Conservation (phyloP, 1,284 basidiomycete species). For the Naganishia albida region DNA sequence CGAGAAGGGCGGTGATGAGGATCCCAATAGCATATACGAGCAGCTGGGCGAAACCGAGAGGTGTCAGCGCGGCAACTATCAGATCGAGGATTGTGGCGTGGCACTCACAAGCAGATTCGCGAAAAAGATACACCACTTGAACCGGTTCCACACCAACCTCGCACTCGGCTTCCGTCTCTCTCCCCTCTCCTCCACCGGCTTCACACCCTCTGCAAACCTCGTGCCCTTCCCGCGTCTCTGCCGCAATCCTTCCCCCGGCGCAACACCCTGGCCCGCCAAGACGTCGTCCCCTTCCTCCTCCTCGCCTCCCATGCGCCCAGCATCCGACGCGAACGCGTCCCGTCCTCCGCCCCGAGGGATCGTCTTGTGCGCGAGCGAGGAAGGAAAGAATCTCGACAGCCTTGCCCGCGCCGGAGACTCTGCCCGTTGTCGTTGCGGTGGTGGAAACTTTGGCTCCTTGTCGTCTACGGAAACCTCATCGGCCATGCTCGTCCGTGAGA, state of each 20-base stretch:
- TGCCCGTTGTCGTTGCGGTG: neutral
- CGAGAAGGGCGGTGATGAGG: constrained; percentile 62
- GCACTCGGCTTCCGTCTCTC: constrained; percentile 54
- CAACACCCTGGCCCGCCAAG: constrained; percentile 50
- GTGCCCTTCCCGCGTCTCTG: neutral
- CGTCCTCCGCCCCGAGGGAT: constrained; percentile 62
- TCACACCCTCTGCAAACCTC: neutral
- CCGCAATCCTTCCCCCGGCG: constrained; percentile 41
- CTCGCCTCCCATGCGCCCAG: constrained; percentile 59
- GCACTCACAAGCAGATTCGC: constrained; percentile 61
- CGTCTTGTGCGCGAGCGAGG: constrained; percentile 9
- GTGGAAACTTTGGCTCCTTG: neutral
- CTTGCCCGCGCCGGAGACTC: constrained; percentile 2
- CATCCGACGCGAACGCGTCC: constrained; percentile 59
- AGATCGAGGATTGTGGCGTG: constrained; percentile 22
- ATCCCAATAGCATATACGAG: constrained; percentile 60
- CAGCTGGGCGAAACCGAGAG: constrained; percentile 52
- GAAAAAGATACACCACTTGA: constrained; percentile 67
- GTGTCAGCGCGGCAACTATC: neutral
- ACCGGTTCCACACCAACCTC: constrained; percentile 65
- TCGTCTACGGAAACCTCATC: constrained; percentile 2
- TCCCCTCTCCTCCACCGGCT: constrained; percentile 30
- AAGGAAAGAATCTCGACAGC: neutral
- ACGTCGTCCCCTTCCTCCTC: constrained; percentile 65
- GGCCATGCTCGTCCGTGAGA: constrained; percentile 36